Base-by-base conservation (phyloP, 148 eudicot species). In the Persicaria maculosa region DNA sequence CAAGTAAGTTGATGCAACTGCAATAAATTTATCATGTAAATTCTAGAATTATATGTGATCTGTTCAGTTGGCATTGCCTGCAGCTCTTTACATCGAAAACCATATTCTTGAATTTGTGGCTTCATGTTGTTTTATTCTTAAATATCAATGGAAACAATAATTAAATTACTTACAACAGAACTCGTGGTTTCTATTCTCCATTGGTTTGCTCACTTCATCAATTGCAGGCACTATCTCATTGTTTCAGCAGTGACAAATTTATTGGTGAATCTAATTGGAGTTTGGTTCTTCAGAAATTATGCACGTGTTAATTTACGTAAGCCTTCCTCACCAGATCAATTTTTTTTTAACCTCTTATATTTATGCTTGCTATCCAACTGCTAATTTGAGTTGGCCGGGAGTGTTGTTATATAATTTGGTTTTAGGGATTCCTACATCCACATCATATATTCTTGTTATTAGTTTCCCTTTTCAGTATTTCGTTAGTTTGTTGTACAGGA, bases 211-310 rank as follows among this genome's bases (percentile, higher is more conserved):
- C 47, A 65, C 15, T 59, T 65, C 44, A 36, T 43, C 20, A 12
- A 75, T 74, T 88, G 80, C 75, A 92, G 98, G 93, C 98, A 95
- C 80, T 95, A 95, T 80, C 85, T 95, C 83, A 80, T 95, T 79
- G 82, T 92, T 81, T 95, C 98, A 43, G 97, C 98, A 5, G 92
- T 95, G 73, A 86, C 98, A 69, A 95, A 95, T 81, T 77, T 95
- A 87, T 81, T 90, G 85, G 98, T 95, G 85, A 95, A 95, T 85
- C 93, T 95, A 71, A 85, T 95, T 80, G 98, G 98, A 59, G 96
- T 95, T 81, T 95, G 98, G 98, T 95, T 95, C 89, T 95, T 95
- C 80, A 85, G 97, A 74, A 90, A 84, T 75, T 92, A 95, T 80
- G 98, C 98, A 43, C 97, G 98, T 19, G 76, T 86, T 76, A 95